Conservation (phyloP, 2,329 filamentous ascomycete genomes). For the Xylaria sp. region DNA sequence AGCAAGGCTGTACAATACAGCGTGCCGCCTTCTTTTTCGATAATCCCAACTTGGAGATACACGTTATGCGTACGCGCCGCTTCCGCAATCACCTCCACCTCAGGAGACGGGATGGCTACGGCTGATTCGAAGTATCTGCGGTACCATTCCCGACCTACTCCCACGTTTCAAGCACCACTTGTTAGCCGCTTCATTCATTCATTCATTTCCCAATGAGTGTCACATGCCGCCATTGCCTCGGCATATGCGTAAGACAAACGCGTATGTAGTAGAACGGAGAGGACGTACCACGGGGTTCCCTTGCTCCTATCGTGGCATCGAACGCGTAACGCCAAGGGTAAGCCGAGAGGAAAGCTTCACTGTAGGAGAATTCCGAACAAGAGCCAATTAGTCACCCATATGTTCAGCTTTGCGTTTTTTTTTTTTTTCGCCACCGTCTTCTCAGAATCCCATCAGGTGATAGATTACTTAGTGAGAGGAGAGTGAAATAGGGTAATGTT, state of each 20-base stretch:
- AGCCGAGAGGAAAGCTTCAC: constrained; percentile 56
- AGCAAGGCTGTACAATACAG: constrained; percentile 56
- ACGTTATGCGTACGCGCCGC: constrained; percentile 52
- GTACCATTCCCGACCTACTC: constrained; percentile 55
- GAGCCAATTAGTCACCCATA: constrained; percentile 8
- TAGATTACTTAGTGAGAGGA: not conserved
- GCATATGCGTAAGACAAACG: not conserved
- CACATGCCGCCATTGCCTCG: too few species aligned
- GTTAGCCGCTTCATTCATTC: constrained; percentile 21
- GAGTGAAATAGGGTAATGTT: not conserved
- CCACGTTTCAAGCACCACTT: not conserved
- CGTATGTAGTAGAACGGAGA: not conserved
- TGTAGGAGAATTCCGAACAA: constrained; percentile 27
- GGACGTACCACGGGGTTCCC: constrained; percentile 53
- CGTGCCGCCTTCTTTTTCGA: constrained; percentile 56
- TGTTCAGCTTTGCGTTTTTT: too few species aligned
- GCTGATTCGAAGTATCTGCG: constrained; percentile 55
- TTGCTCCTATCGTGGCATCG: constrained; percentile 55
- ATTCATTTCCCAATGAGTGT: not conserved
- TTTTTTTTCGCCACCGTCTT: not conserved
- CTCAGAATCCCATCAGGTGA: not conserved
- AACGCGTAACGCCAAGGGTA: constrained; percentile 58
- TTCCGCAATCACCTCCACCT: constrained; percentile 50
- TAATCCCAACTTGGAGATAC: constrained; percentile 54
- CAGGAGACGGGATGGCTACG: constrained; percentile 54